phyloP scores from a whole-genome alignment of 1,284 basidiomycete species.

The Caloboletus inedulis region DNA sequence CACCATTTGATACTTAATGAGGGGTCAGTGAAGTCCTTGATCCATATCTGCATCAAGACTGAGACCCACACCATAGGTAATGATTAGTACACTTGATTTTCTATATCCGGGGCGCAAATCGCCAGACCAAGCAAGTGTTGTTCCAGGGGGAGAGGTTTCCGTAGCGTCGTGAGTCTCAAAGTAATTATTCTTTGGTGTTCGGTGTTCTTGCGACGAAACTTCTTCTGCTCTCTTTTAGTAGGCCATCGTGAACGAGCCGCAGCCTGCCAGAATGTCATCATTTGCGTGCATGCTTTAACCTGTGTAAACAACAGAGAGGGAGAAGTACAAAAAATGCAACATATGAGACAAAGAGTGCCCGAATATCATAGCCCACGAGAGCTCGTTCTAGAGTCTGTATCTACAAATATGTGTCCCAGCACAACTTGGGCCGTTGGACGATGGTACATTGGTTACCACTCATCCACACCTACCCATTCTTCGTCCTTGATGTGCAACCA shows the following conservation, averaged over 20 bases:
- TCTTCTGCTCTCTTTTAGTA: background rate
- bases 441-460: slow-evolving; percentile 39
- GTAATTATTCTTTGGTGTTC: no score
- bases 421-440: background rate
- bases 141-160: no score
- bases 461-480: slow-evolving; percentile 42
- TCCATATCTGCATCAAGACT: background rate
- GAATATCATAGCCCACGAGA: slow-evolving; percentile 1
- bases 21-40: background rate
- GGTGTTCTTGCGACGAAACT: background rate
- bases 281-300: background rate
- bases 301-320: background rate
- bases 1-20: no score
- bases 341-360: slow-evolving; percentile 9
- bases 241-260: background rate
- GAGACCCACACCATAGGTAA: background rate
- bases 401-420: slow-evolving; percentile 6
- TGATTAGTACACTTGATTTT: background rate
- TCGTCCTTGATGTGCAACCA: slow-evolving; percentile 63
- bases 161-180: no score
- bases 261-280: background rate
- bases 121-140: no score
- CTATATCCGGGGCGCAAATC: background rate
- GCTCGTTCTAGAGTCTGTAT: slow-evolving; percentile 10
- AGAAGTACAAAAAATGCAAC: slow-evolving; percentile 4